These are phyloP conservation scores for Termitomyces sp. DNA, from an alignment of 768 basidiomycete species.

Conservation along the genomic window DNA sequence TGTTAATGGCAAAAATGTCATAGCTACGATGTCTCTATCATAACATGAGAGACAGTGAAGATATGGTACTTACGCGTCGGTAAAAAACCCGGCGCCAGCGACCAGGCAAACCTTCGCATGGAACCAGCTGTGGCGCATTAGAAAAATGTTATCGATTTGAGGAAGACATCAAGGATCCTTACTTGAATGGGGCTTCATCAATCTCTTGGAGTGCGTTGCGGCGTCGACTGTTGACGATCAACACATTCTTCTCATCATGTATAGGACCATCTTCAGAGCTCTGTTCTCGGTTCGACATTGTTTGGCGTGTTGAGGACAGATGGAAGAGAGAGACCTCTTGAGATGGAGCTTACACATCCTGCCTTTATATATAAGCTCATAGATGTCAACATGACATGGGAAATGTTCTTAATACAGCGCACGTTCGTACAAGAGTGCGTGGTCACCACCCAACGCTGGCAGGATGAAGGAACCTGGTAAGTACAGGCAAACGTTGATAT, in stretches of 20 bases:
- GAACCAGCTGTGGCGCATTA: constrained; percentile 54
- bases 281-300: constrained; percentile 30
- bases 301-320: not conserved
- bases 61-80: constrained; percentile 54
- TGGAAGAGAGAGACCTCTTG: not conserved
- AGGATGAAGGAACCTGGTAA: too few species aligned
- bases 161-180: constrained; percentile 4
- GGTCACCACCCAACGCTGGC: too few species aligned
- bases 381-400: not conserved
- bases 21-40: constrained; percentile 34
- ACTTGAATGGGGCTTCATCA: constrained; percentile 85
- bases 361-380: too few species aligned
- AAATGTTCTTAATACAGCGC: too few species aligned
- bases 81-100: constrained; percentile 87
- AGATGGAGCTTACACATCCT: not conserved
- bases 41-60: not conserved
- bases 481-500: too few species aligned
- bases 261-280: constrained; percentile 26
- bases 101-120: constrained; percentile 71
- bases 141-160: not conserved
- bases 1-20: constrained; percentile 88
- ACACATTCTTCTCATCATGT: constrained; percentile 21
- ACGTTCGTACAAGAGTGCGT: too few species aligned
- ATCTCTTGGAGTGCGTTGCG: constrained; percentile 79
- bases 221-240: constrained; percentile 64